Evolutionary conservation across 1,284 basidiomycete species (phyloP), one percentile per base, ranked within the genome.

Genomic region (Trichosporon asahii): DNA sequence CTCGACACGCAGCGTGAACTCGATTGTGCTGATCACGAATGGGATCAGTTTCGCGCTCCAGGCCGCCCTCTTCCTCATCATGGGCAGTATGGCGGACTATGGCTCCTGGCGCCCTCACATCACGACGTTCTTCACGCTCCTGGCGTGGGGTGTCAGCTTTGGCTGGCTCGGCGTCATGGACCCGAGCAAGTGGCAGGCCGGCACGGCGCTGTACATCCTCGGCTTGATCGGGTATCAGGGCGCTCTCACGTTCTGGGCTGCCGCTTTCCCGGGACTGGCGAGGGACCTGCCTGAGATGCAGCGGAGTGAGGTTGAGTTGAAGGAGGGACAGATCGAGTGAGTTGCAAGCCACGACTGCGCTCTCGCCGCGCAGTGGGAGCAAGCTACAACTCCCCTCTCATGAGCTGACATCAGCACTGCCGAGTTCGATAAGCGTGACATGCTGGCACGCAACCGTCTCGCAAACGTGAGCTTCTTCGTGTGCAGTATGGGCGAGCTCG

Each of bases 121-220:
- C 60, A 86, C 93, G 9, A 85, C 93, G 21, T 85, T 85, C 23
- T 84, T 91, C 33, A 93, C 92, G 0, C 81, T 90, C 31, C 85
- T 94, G 14, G 91, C 90, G 69, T 93, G 91, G 91, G 91, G 83
- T 3, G 88, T 91, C 6, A 90, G 92, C 76, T 75, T 75, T 46
- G 75, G 65, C 23, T 74, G 74, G 74, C 66, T 71, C 18, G 75
- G 75, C 5, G 66, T 76, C 8, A 93, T 90, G 68, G 68, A 63
- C 12, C 73, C 80, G 14, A 37, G 31, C 27, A 70, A 73, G 64
- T 76, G 75, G 75, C 69, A 70, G 53, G 25, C 40, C 25, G 75
- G 74, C 4, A 70, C 73, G 0, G 74, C 73, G n/a, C 65, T 75
- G 15, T 76, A 74, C 66, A 70, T 76, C 65, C 66, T 74, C 21